A percentile compares a stretch with the other conserved stretches of the same genome.
phyloP scores from a whole-genome alignment of 495 filamentous ascomycete genomes.

The Beverwykella pulmonaria region DNA sequence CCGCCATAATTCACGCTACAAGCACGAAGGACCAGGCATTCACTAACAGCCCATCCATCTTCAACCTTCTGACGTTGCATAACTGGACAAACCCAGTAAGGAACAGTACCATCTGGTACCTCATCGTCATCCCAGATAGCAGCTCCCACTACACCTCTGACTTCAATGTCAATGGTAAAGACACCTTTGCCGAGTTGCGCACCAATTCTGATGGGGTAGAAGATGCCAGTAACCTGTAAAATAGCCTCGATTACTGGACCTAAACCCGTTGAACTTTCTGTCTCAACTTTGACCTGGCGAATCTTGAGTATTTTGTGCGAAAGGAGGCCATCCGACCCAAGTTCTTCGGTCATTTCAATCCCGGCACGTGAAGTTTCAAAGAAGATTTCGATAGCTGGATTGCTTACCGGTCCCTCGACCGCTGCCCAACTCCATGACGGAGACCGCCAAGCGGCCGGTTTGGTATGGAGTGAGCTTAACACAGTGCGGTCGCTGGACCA shows the following conservation, averaged over 20 bases:
- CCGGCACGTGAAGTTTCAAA: neutral
- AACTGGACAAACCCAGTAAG: neutral
- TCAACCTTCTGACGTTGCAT: neutral
- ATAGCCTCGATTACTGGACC: neutral
- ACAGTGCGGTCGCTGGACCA: neutral
- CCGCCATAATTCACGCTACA: neutral
- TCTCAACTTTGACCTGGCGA: neutral
- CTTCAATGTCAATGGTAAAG: neutral
- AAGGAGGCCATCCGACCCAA: neutral
- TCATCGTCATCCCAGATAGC: neutral
- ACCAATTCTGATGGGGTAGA: neutral
- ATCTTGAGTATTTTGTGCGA: conserved; percentile 1
- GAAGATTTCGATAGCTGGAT: conserved; percentile 1
- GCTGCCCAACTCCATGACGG: conserved; percentile 2
- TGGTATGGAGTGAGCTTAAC: neutral
- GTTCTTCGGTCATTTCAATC: conserved; percentile 1
- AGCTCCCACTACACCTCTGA: neutral
- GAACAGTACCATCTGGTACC: neutral
- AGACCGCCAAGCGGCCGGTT: neutral
- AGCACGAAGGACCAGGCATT: neutral
- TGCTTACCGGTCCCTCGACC: neutral
- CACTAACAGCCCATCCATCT: neutral
- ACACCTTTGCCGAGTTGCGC: neutral
- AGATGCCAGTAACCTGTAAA: neutral
- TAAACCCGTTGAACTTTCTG: neutral